Evolutionary conservation across 306 rosid species (phyloP), one percentile per base, ranked within the genome.

Genomic region (Glycyrrhiza uralensis): DNA sequence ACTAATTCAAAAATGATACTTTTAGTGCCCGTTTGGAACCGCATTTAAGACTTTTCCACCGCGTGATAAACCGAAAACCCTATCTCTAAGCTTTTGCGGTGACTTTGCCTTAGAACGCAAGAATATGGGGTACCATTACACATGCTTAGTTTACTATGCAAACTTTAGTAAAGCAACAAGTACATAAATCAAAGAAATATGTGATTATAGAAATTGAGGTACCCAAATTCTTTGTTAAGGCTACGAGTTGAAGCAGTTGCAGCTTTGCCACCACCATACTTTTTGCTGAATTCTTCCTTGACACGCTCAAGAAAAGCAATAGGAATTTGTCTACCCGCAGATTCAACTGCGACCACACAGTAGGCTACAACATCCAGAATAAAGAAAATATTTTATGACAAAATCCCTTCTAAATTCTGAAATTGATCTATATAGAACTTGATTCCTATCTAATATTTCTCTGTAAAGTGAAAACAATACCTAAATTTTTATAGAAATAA

Each of bases 291-390:
- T 50, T 90, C 98, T 14, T 93, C 98, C 82, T 88, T 93, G 26
- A 87, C 75, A 72, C 97, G 91, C 63, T 93, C 97, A 13, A 93
- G 81, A 69, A 81, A 90, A 5, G 93, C 97, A 81, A 93, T 90
- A 18, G 98, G 97, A 84, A 84, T 47, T 54, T 93, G 98, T 82
- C 98, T 85, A 47, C 98, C 98, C 17, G 87, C 96, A 72, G 98
- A 79, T 80, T 93, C 97, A 47, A 80, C 62, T 1, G 97, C 98
- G 24, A 88, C 98, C 35, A 90, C 96, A 76, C 98, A 93, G 33
- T 85, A 93, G 23, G 98, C 98, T 93, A 83, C 74, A 80, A 65
- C 41, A 77, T 72, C 63, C 71, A 75, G 41, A 55, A 69, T 13
- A 26, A 71, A 38, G 1, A 26, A 66, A 67, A 51, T 58, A 44